These are phyloP conservation scores for Turnera subulata DNA, from an alignment of 345 rosid genomes.

Conservation along the genomic window DNA sequence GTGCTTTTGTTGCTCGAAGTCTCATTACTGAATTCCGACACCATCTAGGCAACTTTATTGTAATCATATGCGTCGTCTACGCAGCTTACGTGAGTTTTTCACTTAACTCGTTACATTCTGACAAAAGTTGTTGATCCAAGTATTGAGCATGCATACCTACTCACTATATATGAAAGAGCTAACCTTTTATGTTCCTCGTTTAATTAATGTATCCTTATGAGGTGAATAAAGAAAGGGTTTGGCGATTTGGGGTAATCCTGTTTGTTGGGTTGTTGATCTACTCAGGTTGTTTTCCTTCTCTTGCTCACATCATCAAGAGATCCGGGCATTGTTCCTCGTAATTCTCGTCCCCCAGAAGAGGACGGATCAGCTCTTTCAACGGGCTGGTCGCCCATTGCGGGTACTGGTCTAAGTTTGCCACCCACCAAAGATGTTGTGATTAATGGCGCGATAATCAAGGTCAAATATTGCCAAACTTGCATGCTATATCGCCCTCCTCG, in stretches of 20 bases:
- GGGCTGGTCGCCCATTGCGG: conserved; percentile 42
- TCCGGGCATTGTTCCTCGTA: conserved; percentile 94
- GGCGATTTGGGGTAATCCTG: too few species aligned
- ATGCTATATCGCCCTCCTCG: conserved; percentile 92
- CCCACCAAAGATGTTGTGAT: conserved; percentile 67
- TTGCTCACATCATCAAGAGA: conserved; percentile 87
- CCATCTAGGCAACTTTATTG: conserved; percentile 36
- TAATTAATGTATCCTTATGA: neutral
- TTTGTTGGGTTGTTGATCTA: conserved; percentile 17
- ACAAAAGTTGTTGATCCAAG: too few species aligned
- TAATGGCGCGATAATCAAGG: conserved; percentile 59
- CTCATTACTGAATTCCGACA: conserved; percentile 47
- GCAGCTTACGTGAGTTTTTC: conserved; percentile 45
- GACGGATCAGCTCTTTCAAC: conserved; percentile 48
- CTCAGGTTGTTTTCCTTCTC: conserved; percentile 68
- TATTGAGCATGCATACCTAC: too few species aligned
- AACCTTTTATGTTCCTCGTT: too few species aligned
- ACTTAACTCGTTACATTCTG: too few species aligned
- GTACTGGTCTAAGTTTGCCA: conserved; percentile 40
- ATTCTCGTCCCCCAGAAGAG: conserved; percentile 75
- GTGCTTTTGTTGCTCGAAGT: conserved; percentile 54
- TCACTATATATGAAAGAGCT: too few species aligned
- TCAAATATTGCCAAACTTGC: conserved; percentile 90
- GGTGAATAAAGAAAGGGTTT: too few species aligned
- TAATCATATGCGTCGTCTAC: conserved; percentile 35